Base-by-base conservation (phyloP, 352 stramenopile genomes). In the Aphanomyces euteiches region DNA sequence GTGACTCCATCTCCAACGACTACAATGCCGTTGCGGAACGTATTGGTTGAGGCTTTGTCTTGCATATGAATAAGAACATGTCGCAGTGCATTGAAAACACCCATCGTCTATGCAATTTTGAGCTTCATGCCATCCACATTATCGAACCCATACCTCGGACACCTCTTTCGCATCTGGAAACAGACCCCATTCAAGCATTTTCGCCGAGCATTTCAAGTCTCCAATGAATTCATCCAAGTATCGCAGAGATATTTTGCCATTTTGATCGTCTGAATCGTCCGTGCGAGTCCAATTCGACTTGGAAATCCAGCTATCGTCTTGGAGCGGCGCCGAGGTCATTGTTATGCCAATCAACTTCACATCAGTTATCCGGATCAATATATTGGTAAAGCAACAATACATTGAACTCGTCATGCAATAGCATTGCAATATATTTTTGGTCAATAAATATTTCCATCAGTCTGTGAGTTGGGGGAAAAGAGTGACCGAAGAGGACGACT, bases 201-300 rank as follows among this genome's bases (percentile, higher is more conserved):
- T 74, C 38, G 86, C 74, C 7, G 83, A 79, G 73, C 86, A 94
- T 65, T 90, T 83, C 63, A 94, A 58, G 65, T 90, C 87, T 67
- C 82, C 83, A 40, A 94, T 83, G 57, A 94, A 94, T 69, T 94
- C 86, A 68, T 94, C 87, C 69, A 94, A 75, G 67, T 94, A 94
- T 10, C 86, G 84, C 70, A 94, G 65, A 56, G 86, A 92, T 10
- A 86, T 36, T 7, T 63, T 38, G 48, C 45, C 64, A n/a, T 37
- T 43, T n/a, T 19, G 19, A n/a, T n/a, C 37, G 36, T 15, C n/a
- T 43, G 7, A 48, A 19, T 17, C 64, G 5, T 61, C 47, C 10
- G 43, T 37, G 5, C 19, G 34, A 5, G 39, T 6, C 64, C 64
- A 70, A 21, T 70, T 70, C 13, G 64, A 70, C 54, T 64, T 70